These are phyloP conservation scores for Lentinula sp. DNA, from an alignment of 768 basidiomycete species.

Conservation along the genomic window DNA sequence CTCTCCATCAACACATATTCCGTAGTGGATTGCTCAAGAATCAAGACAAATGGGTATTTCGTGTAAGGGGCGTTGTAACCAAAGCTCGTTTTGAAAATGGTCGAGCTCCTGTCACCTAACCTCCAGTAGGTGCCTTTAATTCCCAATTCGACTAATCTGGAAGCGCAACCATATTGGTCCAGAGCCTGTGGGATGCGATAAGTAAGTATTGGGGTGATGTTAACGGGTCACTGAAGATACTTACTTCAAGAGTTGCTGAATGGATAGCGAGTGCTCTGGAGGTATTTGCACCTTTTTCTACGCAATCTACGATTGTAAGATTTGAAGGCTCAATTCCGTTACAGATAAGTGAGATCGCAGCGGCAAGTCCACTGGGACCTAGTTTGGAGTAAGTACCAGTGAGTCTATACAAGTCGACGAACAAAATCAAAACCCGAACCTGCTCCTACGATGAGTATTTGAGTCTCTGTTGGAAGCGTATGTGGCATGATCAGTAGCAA, in stretches of 20 bases:
- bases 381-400: neutral
- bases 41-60: constrained; percentile 27
- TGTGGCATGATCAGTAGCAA: too few relatives aligned
- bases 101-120: constrained; percentile 15
- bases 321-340: constrained; percentile 22
- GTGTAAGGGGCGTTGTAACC: constrained; percentile 23
- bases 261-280: constrained; percentile 39
- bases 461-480: constrained; percentile 1
- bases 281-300: constrained; percentile 21
- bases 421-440: neutral
- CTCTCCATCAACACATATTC: constrained; percentile 28
- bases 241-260: constrained; percentile 40
- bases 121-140: constrained; percentile 15
- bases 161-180: constrained; percentile 27
- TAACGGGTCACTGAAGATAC: neutral
- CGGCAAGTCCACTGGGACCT: constrained; percentile 13
- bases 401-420: neutral
- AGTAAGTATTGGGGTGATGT: neutral
- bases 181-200: constrained; percentile 22
- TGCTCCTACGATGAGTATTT: constrained; percentile 12
- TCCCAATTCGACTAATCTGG: constrained; percentile 24
- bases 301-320: constrained; percentile 33
- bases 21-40: constrained; percentile 30
- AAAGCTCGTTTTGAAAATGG: constrained; percentile 14
- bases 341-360: constrained; percentile 30